Percentiles rank a stretch among this genome's conserved stretches.
These are phyloP conservation scores for Chaetomium cochliodes DNA, from an alignment of 495 filamentous ascomycete genomes.

Conservation along the genomic window DNA sequence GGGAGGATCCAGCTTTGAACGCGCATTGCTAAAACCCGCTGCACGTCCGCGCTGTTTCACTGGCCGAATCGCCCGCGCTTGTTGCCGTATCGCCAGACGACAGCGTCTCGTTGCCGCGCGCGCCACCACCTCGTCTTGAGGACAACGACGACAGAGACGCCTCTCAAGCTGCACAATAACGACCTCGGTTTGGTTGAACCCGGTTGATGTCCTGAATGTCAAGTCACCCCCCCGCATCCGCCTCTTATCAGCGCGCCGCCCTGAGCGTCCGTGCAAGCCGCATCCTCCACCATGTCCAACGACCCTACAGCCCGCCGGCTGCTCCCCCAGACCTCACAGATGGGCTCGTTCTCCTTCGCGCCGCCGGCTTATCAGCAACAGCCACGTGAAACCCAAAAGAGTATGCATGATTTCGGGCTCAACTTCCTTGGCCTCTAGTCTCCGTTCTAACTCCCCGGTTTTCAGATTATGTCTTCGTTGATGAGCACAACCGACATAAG, in stretches of 20 bases:
- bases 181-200: neutral
- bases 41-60: constrained; percentile 20
- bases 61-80: constrained; percentile 19
- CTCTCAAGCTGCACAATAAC: neutral
- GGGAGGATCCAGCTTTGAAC: constrained; percentile 9
- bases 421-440: neutral
- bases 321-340: constrained; percentile 56
- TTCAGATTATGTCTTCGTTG: constrained; percentile 97
- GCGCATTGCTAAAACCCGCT: constrained; percentile 32
- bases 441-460: constrained; percentile 20
- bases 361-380: constrained; percentile 54
- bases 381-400: constrained; percentile 65
- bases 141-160: neutral
- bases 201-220: constrained; percentile 27
- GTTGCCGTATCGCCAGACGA: constrained; percentile 17
- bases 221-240: constrained; percentile 14
- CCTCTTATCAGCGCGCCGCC: constrained; percentile 24
- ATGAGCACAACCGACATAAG: constrained; percentile 98
- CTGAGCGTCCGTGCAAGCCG: constrained; percentile 29
- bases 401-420: constrained; percentile 43
- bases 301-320: constrained; percentile 54
- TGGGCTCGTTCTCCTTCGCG: constrained; percentile 61
- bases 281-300: constrained; percentile 47
- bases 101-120: constrained; percentile 10
- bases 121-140: constrained; percentile 10